phyloP scores from a whole-genome alignment of 2,329 filamentous ascomycete genomes.

The Endoconidiophora polonica region DNA sequence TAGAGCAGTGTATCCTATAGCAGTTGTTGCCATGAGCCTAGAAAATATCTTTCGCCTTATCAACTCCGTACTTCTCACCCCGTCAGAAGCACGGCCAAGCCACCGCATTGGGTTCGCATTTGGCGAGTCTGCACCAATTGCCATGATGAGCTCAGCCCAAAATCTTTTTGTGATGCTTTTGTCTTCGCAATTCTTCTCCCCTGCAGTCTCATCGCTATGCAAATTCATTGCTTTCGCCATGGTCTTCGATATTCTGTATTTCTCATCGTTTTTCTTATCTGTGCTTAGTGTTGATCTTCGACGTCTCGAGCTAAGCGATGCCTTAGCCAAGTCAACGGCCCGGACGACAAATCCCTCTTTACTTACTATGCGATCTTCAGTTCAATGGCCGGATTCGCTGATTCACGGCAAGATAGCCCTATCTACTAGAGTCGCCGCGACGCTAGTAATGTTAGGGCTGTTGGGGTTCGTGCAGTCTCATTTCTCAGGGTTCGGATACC shows the following conservation, averaged over 20 bases:
- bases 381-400: slow-evolving; percentile 41
- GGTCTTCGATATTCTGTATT: slow-evolving; percentile 60
- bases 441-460: slow-evolving; percentile 54
- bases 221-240: slow-evolving; percentile 60
- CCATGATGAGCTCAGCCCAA: slow-evolving; percentile 49
- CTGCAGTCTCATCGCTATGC: slow-evolving; percentile 59
- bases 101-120: slow-evolving; percentile 57
- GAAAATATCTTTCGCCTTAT: slow-evolving; percentile 68
- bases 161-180: slow-evolving; percentile 50
- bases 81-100: slow-evolving; percentile 49
- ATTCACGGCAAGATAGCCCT: slow-evolving; percentile 47
- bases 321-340: slow-evolving; percentile 34
- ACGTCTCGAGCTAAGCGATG: slow-evolving; percentile 58
- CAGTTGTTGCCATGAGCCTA: slow-evolving; percentile 59
- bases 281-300: slow-evolving; percentile 67
- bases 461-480: slow-evolving; percentile 62
- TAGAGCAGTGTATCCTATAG: slow-evolving; percentile 55
- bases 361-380: slow-evolving; percentile 11
- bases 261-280: slow-evolving; percentile 64
- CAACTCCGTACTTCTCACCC: slow-evolving; percentile 58
- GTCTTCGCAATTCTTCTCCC: slow-evolving; percentile 49
- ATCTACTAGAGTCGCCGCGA: slow-evolving; percentile 59
- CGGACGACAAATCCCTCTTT: slow-evolving; percentile 16
- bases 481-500: slow-evolving; percentile 38
- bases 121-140: slow-evolving; percentile 54